phyloP scores from a whole-genome alignment of 192 early-diverging fungal species.

The Rhizoclosmatium sp. region DNA sequence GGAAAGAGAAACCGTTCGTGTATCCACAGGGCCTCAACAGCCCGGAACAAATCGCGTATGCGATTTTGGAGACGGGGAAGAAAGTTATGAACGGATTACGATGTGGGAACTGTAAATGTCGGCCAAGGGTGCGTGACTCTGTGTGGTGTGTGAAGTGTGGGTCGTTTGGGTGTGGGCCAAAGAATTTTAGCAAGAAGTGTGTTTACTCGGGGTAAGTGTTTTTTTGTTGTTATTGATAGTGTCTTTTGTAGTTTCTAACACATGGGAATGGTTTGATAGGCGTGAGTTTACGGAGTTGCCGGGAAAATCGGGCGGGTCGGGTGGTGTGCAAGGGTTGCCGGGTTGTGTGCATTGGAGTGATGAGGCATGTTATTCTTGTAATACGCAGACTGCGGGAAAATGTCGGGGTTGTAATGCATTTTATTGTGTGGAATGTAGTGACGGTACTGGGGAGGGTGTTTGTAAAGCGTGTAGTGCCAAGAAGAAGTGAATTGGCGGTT shows the following conservation, averaged over 20 bases:
- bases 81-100: conserved; percentile 28
- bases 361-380: conserved; percentile 7
- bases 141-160: conserved; percentile 28
- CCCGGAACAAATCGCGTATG: conserved; percentile 13
- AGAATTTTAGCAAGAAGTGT: conserved; percentile 22
- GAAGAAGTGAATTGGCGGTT: no score
- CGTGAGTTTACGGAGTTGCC: neutral
- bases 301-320: neutral
- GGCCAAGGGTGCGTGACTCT: conserved; percentile 19
- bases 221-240: neutral
- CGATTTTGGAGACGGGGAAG: conserved; percentile 23
- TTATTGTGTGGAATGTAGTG: conserved; percentile 19
- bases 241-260: neutral
- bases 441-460: neutral
- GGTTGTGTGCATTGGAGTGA: conserved; percentile 24
- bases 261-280: neutral
- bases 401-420: conserved; percentile 6
- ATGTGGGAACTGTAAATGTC: conserved; percentile 3
- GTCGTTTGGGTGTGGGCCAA: conserved; percentile 25
- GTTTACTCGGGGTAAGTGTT: conserved; percentile 16
- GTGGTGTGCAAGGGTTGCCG: neutral
- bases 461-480: no score
- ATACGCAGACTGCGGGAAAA: conserved; percentile 15
- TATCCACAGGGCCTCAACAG: neutral
- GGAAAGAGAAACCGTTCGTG: neutral